These are phyloP conservation scores for Lasiosphaeria ovina DNA, from an alignment of 495 filamentous ascomycete species.

Conservation along the genomic window DNA sequence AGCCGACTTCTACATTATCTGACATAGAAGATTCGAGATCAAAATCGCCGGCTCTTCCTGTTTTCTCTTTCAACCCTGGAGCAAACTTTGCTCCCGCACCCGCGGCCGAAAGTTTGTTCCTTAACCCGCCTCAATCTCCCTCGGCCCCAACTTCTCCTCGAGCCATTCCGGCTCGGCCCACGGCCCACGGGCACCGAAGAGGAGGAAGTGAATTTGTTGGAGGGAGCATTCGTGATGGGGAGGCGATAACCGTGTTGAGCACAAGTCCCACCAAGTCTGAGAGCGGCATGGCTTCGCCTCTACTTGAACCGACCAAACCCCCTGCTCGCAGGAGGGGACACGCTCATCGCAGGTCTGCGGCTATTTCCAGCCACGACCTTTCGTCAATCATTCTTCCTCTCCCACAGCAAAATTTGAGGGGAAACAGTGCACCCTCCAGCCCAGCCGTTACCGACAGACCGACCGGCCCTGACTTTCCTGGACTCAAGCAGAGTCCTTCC, in stretches of 20 bases:
- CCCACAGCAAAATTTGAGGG: conserved; percentile 44
- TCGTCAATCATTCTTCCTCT: conserved; percentile 65
- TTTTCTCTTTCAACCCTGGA: conserved; percentile 66
- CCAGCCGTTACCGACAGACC: conserved; percentile 51
- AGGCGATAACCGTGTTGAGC: conserved; percentile 56
- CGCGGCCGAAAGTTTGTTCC: conserved; percentile 31
- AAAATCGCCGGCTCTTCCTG: conserved; percentile 53
- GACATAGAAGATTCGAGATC: conserved; percentile 22
- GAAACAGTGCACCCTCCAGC: conserved; percentile 66
- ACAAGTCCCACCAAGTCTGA: conserved; percentile 64
- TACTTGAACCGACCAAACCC: conserved; percentile 48
- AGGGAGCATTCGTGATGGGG: conserved; percentile 60
- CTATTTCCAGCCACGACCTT: conserved; percentile 81
- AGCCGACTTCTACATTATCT: conserved; percentile 16
- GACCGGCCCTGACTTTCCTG: conserved; percentile 39
- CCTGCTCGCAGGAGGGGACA: conserved; percentile 60
- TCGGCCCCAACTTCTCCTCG: conserved; percentile 42
- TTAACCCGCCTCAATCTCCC: conserved; percentile 43
- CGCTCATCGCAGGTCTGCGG: conserved; percentile 80
- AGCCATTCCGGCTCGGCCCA: conserved; percentile 42
- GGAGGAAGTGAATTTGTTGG: conserved; percentile 79
- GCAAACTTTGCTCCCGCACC: conserved; percentile 25
- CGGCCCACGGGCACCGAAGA: conserved; percentile 61
- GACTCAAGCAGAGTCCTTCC: conserved; percentile 13
- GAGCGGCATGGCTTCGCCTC: conserved; percentile 50